Conservation (phyloP, 2,329 filamentous ascomycete species). For the Phaeosphaeriaceae sp. region DNA sequence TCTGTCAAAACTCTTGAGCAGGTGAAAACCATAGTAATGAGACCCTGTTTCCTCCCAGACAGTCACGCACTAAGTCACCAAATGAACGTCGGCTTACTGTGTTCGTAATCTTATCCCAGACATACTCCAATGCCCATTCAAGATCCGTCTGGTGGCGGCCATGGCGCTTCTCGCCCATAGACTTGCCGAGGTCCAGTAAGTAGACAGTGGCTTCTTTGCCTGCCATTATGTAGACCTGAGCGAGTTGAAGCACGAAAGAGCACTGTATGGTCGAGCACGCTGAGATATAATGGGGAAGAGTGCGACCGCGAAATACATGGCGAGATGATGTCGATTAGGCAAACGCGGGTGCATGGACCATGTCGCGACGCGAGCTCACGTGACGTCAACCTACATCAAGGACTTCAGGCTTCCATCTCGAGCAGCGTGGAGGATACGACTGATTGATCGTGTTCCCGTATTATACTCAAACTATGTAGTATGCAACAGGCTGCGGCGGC, state of each 20-base stretch:
- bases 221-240: slow-evolving; percentile 66
- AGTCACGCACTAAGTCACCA: slow-evolving; percentile 23
- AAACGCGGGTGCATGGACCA: slow-evolving; percentile 31
- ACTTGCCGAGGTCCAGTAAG: slow-evolving; percentile 83
- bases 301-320: background rate
- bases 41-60: background rate
- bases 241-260: background rate
- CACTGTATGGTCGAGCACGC: background rate
- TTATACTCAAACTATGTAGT: too few species aligned
- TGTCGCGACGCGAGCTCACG: slow-evolving; percentile 25
- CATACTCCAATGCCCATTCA: slow-evolving; percentile 87
- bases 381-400: slow-evolving; percentile 10
- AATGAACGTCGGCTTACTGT: slow-evolving; percentile 62
- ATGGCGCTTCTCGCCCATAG: slow-evolving; percentile 78
- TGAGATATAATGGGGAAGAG: background rate
- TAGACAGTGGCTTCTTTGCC: slow-evolving; percentile 94
- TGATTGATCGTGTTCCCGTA: too few species aligned
- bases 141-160: slow-evolving; percentile 80
- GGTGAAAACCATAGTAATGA: background rate
- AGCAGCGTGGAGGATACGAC: background rate
- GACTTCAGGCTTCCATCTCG: background rate
- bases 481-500: too few species aligned
- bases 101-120: slow-evolving; percentile 90
- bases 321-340: slow-evolving; percentile 20
- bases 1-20: background rate